These are phyloP conservation scores for Albophoma yamanashiensis DNA, from an alignment of 2,329 filamentous ascomycete genomes.

Conservation along the genomic window DNA sequence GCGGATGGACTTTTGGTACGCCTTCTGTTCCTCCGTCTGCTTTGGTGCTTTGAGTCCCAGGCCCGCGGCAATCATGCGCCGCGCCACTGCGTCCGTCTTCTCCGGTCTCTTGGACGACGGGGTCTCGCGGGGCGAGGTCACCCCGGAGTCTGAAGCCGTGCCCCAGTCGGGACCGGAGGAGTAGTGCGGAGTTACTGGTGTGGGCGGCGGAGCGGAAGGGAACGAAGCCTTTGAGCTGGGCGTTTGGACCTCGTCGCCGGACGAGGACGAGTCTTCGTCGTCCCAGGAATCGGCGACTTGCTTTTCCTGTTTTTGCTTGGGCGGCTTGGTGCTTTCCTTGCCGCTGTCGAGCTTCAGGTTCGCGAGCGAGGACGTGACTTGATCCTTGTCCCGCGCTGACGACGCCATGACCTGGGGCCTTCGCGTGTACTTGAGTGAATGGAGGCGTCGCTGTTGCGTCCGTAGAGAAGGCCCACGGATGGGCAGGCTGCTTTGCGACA, in stretches of 20 bases:
- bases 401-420: constrained; percentile 8
- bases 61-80: constrained; percentile 80
- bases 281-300: constrained; percentile 34
- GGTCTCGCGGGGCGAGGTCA: constrained; percentile 6
- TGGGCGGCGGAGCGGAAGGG: constrained; percentile 50
- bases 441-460: neutral
- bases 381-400: constrained; percentile 10
- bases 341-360: constrained; percentile 18
- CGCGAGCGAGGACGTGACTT: constrained; percentile 18
- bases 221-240: neutral
- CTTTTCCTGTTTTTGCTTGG: constrained; percentile 12
- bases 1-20: constrained; percentile 71
- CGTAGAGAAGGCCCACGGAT: neutral
- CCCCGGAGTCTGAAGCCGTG: neutral
- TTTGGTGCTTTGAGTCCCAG: constrained; percentile 72
- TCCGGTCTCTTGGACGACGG: constrained; percentile 48
- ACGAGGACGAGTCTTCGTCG: constrained; percentile 46
- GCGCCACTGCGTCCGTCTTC: constrained; percentile 87
- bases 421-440: neutral
- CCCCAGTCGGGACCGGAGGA: constrained; percentile 4
- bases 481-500: neutral
- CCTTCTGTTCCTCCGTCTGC: constrained; percentile 78
- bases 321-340: constrained; percentile 5
- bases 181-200: constrained; percentile 44
- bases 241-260: constrained; percentile 13